Base-by-base conservation (phyloP, 176 grass and related monocot genomes). In the Aegilops sharonensis region DNA sequence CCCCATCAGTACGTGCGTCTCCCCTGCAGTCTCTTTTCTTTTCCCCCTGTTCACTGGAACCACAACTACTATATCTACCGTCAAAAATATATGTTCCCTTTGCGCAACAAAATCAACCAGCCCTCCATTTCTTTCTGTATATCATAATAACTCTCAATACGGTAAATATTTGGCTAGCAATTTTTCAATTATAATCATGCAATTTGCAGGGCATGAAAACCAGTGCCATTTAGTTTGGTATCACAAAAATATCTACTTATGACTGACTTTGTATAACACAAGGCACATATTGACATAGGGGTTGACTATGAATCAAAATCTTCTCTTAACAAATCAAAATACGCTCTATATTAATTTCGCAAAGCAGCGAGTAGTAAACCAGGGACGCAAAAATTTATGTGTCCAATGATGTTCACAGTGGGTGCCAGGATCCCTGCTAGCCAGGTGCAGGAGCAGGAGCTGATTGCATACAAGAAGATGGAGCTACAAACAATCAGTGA, bases 401-500 rank as follows among this genome's bases (percentile, higher is more conserved):
- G 0, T 75, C 68, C 68, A 42, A 71, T 20, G 17, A 23, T 87
- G 9, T 59, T 32, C 75, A 13, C 81, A 93, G 92, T 86, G 75
- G 86, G 88, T 74, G 66, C 79, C 54, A 91, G 78, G 86, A 84
- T 86, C 77, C 86, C 83, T 12, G 69, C 34, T 52, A 43, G 80
- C 68, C 92, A 89, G 6, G 83, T 87, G 39, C 67, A 68, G 30
- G 85, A 78, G 64, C 50, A 86, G 23, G 42, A 84, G 76, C 52
- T 91, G 21, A 54, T 70, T 59, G 83, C 75, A 72, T 39, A 91
- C 42, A 84, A 78, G 83, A 77, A 86, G 60, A 80, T 78, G 42
- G 76, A 89, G 9, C 40, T 84, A 62, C 86, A 89, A 39, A 89
- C 61, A 36, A 72, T 81, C 62, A 75, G 68, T 32, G 59, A 78